Evolutionary conservation across 2,329 filamentous ascomycete genomes (phyloP), one percentile per base, ranked within the genome.

Genomic region (Fusarium brevicatenulatum): DNA sequence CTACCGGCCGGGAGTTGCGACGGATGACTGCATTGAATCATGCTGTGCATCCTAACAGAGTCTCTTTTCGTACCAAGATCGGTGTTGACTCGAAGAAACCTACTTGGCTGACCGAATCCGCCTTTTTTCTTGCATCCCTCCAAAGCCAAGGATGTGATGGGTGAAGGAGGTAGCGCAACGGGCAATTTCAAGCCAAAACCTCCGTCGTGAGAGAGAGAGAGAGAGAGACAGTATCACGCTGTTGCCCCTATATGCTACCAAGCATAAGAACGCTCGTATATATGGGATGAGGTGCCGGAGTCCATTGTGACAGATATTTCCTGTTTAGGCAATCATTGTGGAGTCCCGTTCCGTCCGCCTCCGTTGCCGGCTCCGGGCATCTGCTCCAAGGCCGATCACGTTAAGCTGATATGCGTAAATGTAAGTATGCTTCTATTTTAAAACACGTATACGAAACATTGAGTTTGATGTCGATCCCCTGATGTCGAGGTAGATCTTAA

Each of bases 301-400:
- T 40, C 44, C 25, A 19, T 19, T 50, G 16, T 61, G 42, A 57
- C 28, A 40, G 25, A 34, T 28, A 62, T 70, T 74, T 44, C 72
- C 72, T 46, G 43, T 70, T 74, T 74, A 62, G 72, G 72, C 47
- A 74, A 64, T 47, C 46, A 11, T 46, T 30, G 53, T 74, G 68
- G 71, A 68, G 60, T 53, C 28, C 28, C 7, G 23, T 16, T 39
- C 52, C 56, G 71, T 34, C 42, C 55, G 40, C 44, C 54, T 61
- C 71, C 57, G 61, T 55, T 65, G 43, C 72, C 65, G 37, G 65
- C 49, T 53, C 61, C 60, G 71, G 52, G 16, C 42, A 12, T n/a
- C 49, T 46, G 46, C 62, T 46, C 39, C 11, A 53, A 37, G 28
- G 57, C 66, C 52, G 52, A 58, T 69, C 19, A 52, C n/a, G 39